A percentile compares a stretch with the other conserved stretches of the same genome.
phyloP scores from a whole-genome alignment of 768 basidiomycete genomes.

The Mycena alexandri region DNA sequence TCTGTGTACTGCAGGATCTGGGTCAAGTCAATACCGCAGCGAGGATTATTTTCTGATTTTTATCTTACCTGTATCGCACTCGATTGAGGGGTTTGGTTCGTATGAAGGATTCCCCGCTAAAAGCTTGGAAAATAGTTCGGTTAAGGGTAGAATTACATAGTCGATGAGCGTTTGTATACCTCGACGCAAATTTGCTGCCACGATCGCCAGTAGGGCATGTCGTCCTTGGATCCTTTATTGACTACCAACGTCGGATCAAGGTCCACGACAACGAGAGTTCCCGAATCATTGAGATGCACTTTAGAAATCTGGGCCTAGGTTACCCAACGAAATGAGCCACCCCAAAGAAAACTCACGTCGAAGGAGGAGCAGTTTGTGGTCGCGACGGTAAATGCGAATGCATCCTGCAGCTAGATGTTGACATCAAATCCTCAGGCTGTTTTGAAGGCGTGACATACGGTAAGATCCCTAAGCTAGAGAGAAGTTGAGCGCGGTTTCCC shows the following conservation, averaged over 20 bases:
- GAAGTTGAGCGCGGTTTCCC: too few species aligned
- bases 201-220: conserved; percentile 28
- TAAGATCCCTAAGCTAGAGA: conserved; percentile 28
- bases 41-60: background rate
- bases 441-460: conserved; percentile 1
- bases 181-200: conserved; percentile 34
- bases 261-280: conserved; percentile 18
- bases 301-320: conserved; percentile 22
- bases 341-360: conserved; percentile 2
- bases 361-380: conserved; percentile 21
- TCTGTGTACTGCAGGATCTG: conserved; percentile 15
- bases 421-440: background rate
- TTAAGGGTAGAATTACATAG: too few species aligned
- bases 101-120: conserved; percentile 26
- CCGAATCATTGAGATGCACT: conserved; percentile 28
- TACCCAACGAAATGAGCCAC: background rate
- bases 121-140: background rate
- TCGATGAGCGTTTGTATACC: background rate
- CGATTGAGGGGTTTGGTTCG: conserved; percentile 31
- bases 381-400: conserved; percentile 21
- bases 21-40: background rate
- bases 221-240: conserved; percentile 18
- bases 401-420: conserved; percentile 14
- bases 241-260: conserved; percentile 15
- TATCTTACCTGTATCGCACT: conserved; percentile 22